These are phyloP conservation scores for Penicillium expansum DNA, from an alignment of 2,329 filamentous ascomycete genomes.

Conservation along the genomic window DNA sequence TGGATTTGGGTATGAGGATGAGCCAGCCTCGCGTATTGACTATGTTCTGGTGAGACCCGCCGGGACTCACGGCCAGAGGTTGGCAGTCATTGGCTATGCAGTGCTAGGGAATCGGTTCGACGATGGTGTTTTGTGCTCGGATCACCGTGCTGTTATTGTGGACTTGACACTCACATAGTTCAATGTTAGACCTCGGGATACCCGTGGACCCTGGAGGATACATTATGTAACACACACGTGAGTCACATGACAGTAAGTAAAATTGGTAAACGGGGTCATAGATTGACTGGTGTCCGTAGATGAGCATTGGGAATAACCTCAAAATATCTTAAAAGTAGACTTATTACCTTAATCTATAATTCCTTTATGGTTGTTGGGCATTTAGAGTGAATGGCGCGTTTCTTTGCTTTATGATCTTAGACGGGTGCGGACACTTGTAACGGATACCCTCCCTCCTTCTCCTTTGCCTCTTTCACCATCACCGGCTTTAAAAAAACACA, in stretches of 20 bases:
- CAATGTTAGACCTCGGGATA: neutral
- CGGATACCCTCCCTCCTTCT: constrained; percentile 8
- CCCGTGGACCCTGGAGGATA: neutral
- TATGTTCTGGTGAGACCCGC: constrained; percentile 49
- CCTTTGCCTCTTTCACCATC: constrained; percentile 13
- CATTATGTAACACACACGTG: constrained; percentile 1
- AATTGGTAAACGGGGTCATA: constrained; percentile 7
- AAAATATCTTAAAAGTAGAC: neutral
- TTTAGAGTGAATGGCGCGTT: neutral
- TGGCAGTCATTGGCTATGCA: constrained; percentile 49
- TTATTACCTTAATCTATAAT: neutral
- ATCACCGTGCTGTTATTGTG: constrained; percentile 56
- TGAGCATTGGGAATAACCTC: neutral
- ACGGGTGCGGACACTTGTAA: constrained; percentile 12
- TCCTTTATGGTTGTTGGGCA: neutral
- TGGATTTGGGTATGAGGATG: constrained; percentile 48
- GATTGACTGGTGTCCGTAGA: neutral
- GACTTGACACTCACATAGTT: neutral
- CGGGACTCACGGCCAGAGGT: constrained; percentile 25
- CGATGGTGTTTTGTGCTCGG: constrained; percentile 53
- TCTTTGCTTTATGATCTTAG: neutral
- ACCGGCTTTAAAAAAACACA: neutral
- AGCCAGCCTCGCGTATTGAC: constrained; percentile 48
- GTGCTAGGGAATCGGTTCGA: constrained; percentile 57
- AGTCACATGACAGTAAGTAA: constrained; percentile 6